Percentiles rank a stretch among this genome's conserved stretches.
Conservation (phyloP, 805 yeast species). For the Kluyveromyces nonfermentans region DNA sequence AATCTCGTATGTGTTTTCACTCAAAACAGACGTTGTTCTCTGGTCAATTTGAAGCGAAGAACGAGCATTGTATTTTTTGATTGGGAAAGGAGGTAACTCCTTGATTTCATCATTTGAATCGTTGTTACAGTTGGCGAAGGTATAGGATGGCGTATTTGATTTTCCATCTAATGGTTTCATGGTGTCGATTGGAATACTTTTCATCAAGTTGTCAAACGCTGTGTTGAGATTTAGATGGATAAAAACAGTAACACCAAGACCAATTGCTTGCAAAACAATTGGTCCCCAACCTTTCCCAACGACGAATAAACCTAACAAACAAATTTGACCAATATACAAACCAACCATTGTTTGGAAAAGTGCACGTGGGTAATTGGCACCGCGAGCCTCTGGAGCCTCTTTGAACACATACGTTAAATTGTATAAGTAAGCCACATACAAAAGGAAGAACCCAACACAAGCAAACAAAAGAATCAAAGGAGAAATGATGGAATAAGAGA, state of each 20-base stretch:
- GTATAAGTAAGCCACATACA: slow-evolving; percentile 72
- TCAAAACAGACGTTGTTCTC: slow-evolving; percentile 9
- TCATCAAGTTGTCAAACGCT: slow-evolving; percentile 58
- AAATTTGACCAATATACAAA: slow-evolving; percentile 76
- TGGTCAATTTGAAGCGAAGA: slow-evolving; percentile 6
- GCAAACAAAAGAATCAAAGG: slow-evolving; percentile 78
- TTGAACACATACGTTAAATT: slow-evolving; percentile 62
- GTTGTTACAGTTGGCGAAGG: slow-evolving; percentile 19
- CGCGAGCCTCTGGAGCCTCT: slow-evolving; percentile 67
- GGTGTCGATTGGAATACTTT: slow-evolving; percentile 55
- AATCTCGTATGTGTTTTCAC: slow-evolving; percentile 20
- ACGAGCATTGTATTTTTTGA: slow-evolving; percentile 20
- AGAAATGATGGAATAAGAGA: slow-evolving; percentile 64
- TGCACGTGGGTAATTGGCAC: slow-evolving; percentile 80
- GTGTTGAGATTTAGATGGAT: slow-evolving; percentile 52
- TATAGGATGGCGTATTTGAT: slow-evolving; percentile 48
- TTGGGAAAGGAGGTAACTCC: slow-evolving; percentile 25
- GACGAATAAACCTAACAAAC: slow-evolving; percentile 76
- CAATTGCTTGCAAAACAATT: slow-evolving; percentile 60
- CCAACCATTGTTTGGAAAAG: slow-evolving; percentile 84
- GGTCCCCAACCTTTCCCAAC: slow-evolving; percentile 97
- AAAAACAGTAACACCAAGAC: slow-evolving; percentile 56
- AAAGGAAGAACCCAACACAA: slow-evolving; percentile 54
- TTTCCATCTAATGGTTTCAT: slow-evolving; percentile 73
- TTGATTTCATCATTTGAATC: slow-evolving; percentile 13